Conservation (phyloP, 768 basidiomycete genomes). For the Collybia sordida region DNA sequence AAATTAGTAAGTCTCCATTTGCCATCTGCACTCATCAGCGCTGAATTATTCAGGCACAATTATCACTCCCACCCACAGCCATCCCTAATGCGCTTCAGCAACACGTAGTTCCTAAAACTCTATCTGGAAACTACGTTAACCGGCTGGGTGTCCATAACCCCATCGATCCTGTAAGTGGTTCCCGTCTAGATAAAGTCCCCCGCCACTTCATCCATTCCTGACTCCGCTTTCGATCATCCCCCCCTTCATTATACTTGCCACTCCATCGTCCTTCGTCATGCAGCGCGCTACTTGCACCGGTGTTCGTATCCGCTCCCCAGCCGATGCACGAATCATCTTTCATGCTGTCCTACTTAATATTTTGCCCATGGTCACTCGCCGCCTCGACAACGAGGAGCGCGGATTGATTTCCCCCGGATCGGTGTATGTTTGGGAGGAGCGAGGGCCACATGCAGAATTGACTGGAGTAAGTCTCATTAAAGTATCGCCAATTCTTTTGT, state of each 20-base stretch:
- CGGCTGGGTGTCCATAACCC: slow-evolving; percentile 35
- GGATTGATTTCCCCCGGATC: slow-evolving; percentile 69
- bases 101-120: slow-evolving; percentile 46
- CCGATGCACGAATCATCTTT: slow-evolving; percentile 63
- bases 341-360: slow-evolving; percentile 66
- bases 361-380: slow-evolving; percentile 78
- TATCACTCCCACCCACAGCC: slow-evolving; percentile 23
- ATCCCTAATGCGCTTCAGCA: slow-evolving; percentile 33
- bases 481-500: slow-evolving; percentile 1
- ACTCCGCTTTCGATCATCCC: slow-evolving; percentile 1
- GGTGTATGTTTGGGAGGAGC: slow-evolving; percentile 86
- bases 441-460: slow-evolving; percentile 68
- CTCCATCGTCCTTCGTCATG: slow-evolving; percentile 26
- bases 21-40: slow-evolving; percentile 12
- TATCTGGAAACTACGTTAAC: slow-evolving; percentile 37
- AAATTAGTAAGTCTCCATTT: slow-evolving; percentile 5
- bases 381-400: slow-evolving; percentile 76
- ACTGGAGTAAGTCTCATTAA: slow-evolving; percentile 54
- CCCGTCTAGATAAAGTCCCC: slow-evolving; percentile 33
- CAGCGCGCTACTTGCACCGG: slow-evolving; percentile 53
- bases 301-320: slow-evolving; percentile 49
- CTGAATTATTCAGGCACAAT: slow-evolving; percentile 23
- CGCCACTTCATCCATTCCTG: slow-evolving; percentile 13
- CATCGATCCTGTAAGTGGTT: slow-evolving; percentile 38
- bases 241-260: background rate